A percentile compares a stretch with the other conserved stretches of the same genome.
phyloP scores from a whole-genome alignment of 805 yeast species.

The Jamesozyma piceae region DNA sequence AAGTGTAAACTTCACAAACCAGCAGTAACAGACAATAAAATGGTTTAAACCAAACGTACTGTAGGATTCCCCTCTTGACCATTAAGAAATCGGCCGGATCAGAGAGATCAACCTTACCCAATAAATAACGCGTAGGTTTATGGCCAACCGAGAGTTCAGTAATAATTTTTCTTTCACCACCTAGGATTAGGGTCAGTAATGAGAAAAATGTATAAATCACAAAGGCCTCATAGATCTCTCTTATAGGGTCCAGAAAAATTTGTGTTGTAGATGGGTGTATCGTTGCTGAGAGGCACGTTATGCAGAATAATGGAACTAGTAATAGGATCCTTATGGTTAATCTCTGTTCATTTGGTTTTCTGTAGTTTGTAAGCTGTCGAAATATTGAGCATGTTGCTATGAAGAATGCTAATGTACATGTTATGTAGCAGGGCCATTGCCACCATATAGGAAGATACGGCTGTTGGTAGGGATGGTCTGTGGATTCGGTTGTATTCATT shows the following conservation, averaged over 20 bases:
- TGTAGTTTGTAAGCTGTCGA: slow-evolving; percentile 57
- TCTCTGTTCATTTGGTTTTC: slow-evolving; percentile 85
- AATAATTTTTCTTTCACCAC: slow-evolving; percentile 81
- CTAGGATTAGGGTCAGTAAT: slow-evolving; percentile 69
- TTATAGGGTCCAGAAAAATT: slow-evolving; percentile 53
- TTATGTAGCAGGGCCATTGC: slow-evolving; percentile 17
- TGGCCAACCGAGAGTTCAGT: slow-evolving; percentile 54
- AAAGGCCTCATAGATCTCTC: slow-evolving; percentile 92
- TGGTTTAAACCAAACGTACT: slow-evolving; percentile 93
- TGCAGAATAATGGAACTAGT: slow-evolving; percentile 72
- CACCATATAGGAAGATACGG: slow-evolving; percentile 19
- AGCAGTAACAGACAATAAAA: slow-evolving; percentile 50
- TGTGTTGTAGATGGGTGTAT: slow-evolving; percentile 36
- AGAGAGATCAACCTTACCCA: slow-evolving; percentile 65
- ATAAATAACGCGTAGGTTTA: slow-evolving; percentile 39
- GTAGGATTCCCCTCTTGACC: slow-evolving; percentile 79
- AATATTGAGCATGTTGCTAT: slow-evolving; percentile 40
- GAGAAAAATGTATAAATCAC: slow-evolving; percentile 90
- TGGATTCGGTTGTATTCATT: neutral
- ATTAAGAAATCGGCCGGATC: slow-evolving; percentile 72
- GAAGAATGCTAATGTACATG: slow-evolving; percentile 27
- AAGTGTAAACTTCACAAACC: slow-evolving; percentile 38
- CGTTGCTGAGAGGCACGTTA: slow-evolving; percentile 56
- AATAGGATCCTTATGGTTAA: slow-evolving; percentile 71
- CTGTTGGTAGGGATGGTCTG: neutral